Evolutionary conservation across 179 eudicot genomes (phyloP), one percentile per base, ranked within the genome.

Genomic region (Camellia oleifera): DNA sequence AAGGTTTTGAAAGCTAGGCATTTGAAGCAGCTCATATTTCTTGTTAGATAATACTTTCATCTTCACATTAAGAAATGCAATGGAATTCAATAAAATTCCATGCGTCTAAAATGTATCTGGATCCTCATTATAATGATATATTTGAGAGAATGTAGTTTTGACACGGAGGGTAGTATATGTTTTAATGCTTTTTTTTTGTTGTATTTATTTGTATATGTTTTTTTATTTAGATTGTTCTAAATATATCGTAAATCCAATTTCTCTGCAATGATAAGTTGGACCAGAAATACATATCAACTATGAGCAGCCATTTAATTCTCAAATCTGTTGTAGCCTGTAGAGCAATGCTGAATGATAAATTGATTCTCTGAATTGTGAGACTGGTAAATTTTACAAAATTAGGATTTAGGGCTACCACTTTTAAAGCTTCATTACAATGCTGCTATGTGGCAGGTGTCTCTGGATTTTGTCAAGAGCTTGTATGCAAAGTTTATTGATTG

Each of bases 401-500:
- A n/a, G 61, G 56, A 53, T 50, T 77, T 15, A n/a, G 61, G 56
- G 40, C 12, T 68, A 0, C 74, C 60, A 56, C 10, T 69, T 78
- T 15, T 72, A 56, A 48, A 68, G 13, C 74, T 78, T 78, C 42
- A 42, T 40, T 40, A 3, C 26, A 53, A 52, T 46, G 42, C 44
- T 82, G 42, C 50, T 79, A 20, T 76, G 44, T 85, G 86, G 73
- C 88, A 96, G 99, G 99, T 96, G 14, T 92, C 99, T 68, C 91
- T 96, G 74, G 99, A 96, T 88, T 91, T 96, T 66, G 95, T 96
- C 68, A 96, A 96, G 92, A 88, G 99, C 83, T 87, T 94, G 83
- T 96, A 96, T 85, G 99, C 99, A 62, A 94, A 94, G 82, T 96
- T 96, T 82, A 96, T 94, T 82, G 99, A 96, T 83, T 96, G 99